phyloP scores from a whole-genome alignment of 306 rosid species.

The Rosa rugosa region DNA sequence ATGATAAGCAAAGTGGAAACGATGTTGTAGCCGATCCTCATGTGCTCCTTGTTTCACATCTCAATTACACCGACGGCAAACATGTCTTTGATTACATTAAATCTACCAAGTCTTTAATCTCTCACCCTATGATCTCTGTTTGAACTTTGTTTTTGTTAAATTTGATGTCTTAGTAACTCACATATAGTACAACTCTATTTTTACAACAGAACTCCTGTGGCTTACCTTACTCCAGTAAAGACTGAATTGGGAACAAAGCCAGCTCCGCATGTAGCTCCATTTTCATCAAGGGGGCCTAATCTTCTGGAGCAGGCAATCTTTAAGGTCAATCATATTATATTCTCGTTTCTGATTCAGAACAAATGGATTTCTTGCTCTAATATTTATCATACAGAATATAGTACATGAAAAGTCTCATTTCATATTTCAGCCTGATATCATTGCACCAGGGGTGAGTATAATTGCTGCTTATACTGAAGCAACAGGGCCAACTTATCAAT shows the following conservation, averaged over 20 bases:
- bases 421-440: slow-evolving; percentile 55
- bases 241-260: slow-evolving; percentile 41
- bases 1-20: neutral
- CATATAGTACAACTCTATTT: neutral
- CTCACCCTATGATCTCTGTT: neutral
- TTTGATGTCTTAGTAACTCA: neutral
- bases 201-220: slow-evolving; percentile 50
- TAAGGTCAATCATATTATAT: slow-evolving; percentile 41
- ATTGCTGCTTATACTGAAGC: slow-evolving; percentile 42
- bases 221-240: slow-evolving; percentile 38
- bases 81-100: slow-evolving; percentile 43
- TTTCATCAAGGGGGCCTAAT: slow-evolving; percentile 81
- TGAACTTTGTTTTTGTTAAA: neutral
- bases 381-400: neutral
- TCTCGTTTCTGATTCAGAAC: neutral
- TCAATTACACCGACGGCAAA: slow-evolving; percentile 38
- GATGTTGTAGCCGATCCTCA: slow-evolving; percentile 37
- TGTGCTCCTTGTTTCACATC: slow-evolving; percentile 42
- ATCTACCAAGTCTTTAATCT: slow-evolving; percentile 35
- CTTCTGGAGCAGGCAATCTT: slow-evolving; percentile 38
- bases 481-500: slow-evolving; percentile 2
- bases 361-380: neutral
- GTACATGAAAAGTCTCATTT: neutral
- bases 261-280: slow-evolving; percentile 57
- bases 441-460: slow-evolving; percentile 55